Evolutionary conservation across 208 protist genomes (phyloP), one percentile per base, ranked within the genome.

Genomic region (Crithidia fasciculata): DNA sequence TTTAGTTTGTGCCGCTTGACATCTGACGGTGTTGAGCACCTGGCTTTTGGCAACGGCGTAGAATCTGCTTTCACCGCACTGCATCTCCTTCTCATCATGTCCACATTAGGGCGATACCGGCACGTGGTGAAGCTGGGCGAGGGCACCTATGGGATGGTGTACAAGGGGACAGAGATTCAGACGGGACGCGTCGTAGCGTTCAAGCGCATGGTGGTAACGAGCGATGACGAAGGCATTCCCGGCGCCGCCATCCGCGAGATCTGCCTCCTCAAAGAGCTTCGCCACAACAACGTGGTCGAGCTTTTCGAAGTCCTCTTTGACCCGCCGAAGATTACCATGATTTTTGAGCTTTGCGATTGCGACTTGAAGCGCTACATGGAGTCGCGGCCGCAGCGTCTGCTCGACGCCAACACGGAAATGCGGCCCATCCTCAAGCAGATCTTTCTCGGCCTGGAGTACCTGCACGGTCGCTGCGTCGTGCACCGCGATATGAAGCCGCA

Each of bases 61-160:
- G 28, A 28, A 28, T 28, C 28, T 28, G 1, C 28, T 28, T 28
- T 1, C 28, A 28, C 28, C 28, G 28, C 28, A 28, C 28, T 28
- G 28, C 28, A 28, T 28, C 28, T 28, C 28, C 28, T 28, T 28
- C 4, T 54, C 60, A 39, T 19, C 55, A 94, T 95, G 90, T 93
- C 90, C 2, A 95, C 88, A 10, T 71, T 82, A 36, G 89, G 89
- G 10, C 74, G 84, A 6, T 99, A 98, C 72, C 63, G 90, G 19
- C 97, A 97, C 68, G 73, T 99, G 16, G 92, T 96, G 43, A 99
- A 99, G 80, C 86, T 99, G n/a, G 98, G 98, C 6, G 91, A 98
- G 70, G 98, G 98, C 16, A 99, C 98, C 8, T 99, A 99, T 76
- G 98, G 98, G 49, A 94, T 97, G 39, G 98, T 99, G n/a, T 99